Conservation (phyloP, 371 early-diverging fungal species). For the Cokeromyces recurvatus region DNA sequence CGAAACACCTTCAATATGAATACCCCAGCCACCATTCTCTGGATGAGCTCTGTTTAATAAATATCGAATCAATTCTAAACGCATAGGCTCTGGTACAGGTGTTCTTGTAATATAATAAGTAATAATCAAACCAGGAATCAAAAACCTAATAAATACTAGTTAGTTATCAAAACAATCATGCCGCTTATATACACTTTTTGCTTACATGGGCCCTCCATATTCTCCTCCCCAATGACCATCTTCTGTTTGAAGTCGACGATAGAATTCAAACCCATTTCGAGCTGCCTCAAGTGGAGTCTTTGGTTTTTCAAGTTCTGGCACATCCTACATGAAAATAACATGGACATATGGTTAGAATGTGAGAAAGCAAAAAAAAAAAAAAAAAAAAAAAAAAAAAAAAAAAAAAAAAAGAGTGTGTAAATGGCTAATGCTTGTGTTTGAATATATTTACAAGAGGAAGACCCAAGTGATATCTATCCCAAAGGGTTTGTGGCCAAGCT, state of each 20-base stretch:
- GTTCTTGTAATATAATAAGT: conserved; percentile 78
- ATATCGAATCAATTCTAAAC: conserved; percentile 85
- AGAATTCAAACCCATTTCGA: conserved; percentile 86
- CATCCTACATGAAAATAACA: conserved; percentile 36
- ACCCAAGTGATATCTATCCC: conserved; percentile 91
- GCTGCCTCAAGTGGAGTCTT: conserved; percentile 77
- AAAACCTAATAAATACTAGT: conserved; percentile 73
- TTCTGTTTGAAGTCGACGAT: conserved; percentile 80
- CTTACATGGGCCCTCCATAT: conserved; percentile 92
- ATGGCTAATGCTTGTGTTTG: too few species aligned
- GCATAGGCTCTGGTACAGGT: conserved; percentile 54
- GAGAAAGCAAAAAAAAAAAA: too few species aligned
- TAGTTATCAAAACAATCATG: too few species aligned
- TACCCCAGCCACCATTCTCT: conserved; percentile 96
- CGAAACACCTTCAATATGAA: conserved; percentile 89
- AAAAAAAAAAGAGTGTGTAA: background rate
- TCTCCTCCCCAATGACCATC: conserved; percentile 97
- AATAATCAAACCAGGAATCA: conserved; percentile 87
- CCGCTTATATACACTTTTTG: too few species aligned
- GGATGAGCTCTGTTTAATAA: conserved; percentile 73
- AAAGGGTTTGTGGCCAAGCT: conserved; percentile 70
- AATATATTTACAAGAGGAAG: conserved; percentile 51
- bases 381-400: too few species aligned
- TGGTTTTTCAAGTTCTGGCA: conserved; percentile 41
- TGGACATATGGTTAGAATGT: too few species aligned